Evolutionary conservation across 169 alveolate genomes (phyloP).

Genomic region (Cryptosporidium sp.): DNA sequence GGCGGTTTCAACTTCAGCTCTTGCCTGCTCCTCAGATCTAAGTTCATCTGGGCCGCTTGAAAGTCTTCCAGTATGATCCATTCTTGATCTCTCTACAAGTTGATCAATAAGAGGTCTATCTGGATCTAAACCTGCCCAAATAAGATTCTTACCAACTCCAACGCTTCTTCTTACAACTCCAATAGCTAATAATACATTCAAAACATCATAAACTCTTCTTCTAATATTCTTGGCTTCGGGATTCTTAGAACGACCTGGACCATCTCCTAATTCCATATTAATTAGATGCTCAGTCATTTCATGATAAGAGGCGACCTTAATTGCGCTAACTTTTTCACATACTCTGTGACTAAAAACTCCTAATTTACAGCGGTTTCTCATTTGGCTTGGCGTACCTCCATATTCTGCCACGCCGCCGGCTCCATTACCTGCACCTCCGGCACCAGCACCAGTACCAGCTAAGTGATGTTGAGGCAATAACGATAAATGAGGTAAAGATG

Average conservation of each 20-base stretch:
- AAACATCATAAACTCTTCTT: conserved; percentile 88
- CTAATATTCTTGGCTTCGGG: conserved; percentile 86
- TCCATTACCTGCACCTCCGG: conserved; percentile 69
- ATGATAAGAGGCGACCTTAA: conserved; percentile 73
- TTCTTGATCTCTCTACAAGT: conserved; percentile 71
- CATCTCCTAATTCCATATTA: conserved; percentile 74
- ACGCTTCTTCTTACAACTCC: conserved; percentile 79
- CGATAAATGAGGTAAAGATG: conserved; percentile 58
- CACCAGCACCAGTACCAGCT: conserved; percentile 45
- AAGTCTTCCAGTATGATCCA: conserved; percentile 76
- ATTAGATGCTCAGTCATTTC: conserved; percentile 74
- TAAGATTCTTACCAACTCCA: conserved; percentile 75
- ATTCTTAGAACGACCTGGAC: conserved; percentile 75
- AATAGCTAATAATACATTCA: conserved; percentile 83
- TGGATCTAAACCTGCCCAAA: conserved; percentile 73
- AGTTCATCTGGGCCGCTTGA: conserved; percentile 76
- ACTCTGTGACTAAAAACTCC: conserved; percentile 75
- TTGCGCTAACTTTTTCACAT: conserved; percentile 72
- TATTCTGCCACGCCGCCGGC: conserved; percentile 76
- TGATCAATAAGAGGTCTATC: conserved; percentile 74
- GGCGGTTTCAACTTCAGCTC: conserved; percentile 76
- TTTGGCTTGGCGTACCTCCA: conserved; percentile 72
- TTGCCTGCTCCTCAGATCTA: conserved; percentile 74
- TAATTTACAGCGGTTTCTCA: conserved; percentile 69
- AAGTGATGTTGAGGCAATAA: conserved; percentile 65